Evolutionary conservation across 352 stramenopile species (phyloP).

Genomic region (Phytophthora fragariaefolia): DNA sequence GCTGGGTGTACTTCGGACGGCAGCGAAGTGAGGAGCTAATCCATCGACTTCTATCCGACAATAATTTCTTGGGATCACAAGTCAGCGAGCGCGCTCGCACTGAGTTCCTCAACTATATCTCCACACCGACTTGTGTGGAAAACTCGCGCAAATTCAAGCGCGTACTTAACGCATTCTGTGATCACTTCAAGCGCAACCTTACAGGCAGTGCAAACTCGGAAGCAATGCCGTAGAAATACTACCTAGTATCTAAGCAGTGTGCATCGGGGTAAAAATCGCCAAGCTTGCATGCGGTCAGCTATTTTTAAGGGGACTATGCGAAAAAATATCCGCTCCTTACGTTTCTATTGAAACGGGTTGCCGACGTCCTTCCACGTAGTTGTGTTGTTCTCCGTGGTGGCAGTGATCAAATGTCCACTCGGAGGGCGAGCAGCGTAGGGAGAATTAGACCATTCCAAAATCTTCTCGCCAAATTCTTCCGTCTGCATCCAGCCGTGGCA

Average conservation of each 20-base stretch:
- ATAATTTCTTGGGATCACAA: slow-evolving; percentile 66
- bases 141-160: slow-evolving; percentile 85
- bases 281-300: slow-evolving; percentile 4
- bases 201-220: slow-evolving; percentile 18
- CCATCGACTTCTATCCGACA: slow-evolving; percentile 60
- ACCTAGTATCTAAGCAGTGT: too few relatives aligned
- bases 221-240: slow-evolving; percentile 20
- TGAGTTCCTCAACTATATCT: slow-evolving; percentile 71
- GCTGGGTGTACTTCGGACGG: slow-evolving; percentile 74
- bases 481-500: slow-evolving; percentile 33
- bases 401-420: slow-evolving; percentile 77
- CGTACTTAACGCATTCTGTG: slow-evolving; percentile 76
- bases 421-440: slow-evolving; percentile 48
- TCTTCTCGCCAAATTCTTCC: slow-evolving; percentile 79
- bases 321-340: slow-evolving; percentile 9
- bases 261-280: slow-evolving; percentile 1
- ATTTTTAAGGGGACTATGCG: slow-evolving; percentile 24
- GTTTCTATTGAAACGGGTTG: slow-evolving; percentile 71
- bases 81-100: slow-evolving; percentile 54
- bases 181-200: slow-evolving; percentile 76
- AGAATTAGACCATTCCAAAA: slow-evolving; percentile 70
- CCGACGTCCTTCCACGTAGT: slow-evolving; percentile 72
- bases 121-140: slow-evolving; percentile 63
- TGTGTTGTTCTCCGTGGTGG: slow-evolving; percentile 61
- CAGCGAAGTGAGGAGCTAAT: slow-evolving; percentile 72